phyloP scores from a whole-genome alignment of 2,329 filamentous ascomycete genomes.

The Hirsutella rhossiliensis region DNA sequence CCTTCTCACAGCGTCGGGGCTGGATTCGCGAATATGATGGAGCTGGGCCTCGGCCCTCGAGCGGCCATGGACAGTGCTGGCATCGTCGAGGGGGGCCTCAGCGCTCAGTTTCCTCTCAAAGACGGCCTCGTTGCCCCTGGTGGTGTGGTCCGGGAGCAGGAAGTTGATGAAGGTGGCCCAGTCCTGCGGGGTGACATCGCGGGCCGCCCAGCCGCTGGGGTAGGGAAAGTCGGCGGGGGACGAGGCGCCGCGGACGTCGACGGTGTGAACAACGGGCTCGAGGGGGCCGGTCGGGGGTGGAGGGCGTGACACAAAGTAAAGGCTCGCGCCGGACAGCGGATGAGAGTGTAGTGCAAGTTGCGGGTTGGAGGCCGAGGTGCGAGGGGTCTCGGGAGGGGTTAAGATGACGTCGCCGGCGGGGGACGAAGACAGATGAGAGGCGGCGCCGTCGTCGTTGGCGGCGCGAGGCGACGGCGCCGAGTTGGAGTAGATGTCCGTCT shows the following conservation, averaged over 20 bases:
- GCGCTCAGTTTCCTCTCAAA: conserved; percentile 33
- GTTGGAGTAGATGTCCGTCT: conserved; percentile 42
- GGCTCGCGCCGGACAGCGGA: conserved; percentile 8
- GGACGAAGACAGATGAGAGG: conserved; percentile 25
- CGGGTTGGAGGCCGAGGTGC: conserved; percentile 1
- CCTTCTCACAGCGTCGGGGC: conserved; percentile 12
- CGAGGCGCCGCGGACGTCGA: conserved; percentile 22
- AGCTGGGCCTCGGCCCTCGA: conserved; percentile 29
- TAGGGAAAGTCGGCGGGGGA: conserved; percentile 32
- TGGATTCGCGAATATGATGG: conserved; percentile 16
- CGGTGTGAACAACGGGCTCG: conserved; percentile 17
- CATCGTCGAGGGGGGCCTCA: background rate
- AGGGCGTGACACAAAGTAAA: conserved; percentile 36
- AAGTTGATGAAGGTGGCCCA: conserved; percentile 49
- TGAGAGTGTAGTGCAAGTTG: conserved; percentile 13
- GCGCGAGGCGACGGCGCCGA: conserved; percentile 17
- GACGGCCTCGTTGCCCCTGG: conserved; percentile 30
- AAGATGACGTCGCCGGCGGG: conserved; percentile 26
- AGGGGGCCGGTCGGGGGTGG: conserved; percentile 10
- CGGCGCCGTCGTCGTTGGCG: conserved; percentile 20
- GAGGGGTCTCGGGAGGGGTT: conserved; percentile 39
- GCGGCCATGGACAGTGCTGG: conserved; percentile 8
- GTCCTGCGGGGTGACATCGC: conserved; percentile 37
- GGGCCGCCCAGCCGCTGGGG: conserved; percentile 20
- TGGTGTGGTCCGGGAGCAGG: conserved; percentile 36